These are phyloP conservation scores for Camellia japonica DNA, from an alignment of 148 eudicot species.

Conservation along the genomic window DNA sequence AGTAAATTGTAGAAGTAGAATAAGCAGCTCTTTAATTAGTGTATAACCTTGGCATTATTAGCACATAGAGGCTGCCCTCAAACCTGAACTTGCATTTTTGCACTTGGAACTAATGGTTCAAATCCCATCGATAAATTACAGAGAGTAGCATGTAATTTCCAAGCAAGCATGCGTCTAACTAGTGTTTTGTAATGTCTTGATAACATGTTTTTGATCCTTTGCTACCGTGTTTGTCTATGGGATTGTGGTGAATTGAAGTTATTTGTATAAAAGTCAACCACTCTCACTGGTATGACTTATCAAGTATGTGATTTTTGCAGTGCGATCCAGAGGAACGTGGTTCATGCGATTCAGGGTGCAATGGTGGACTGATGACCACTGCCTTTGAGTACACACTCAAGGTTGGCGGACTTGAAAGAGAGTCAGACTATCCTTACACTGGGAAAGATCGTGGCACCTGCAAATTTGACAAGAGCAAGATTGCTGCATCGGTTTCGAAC, in stretches of 20 bases:
- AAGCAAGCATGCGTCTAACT: neutral
- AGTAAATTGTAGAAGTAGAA: no score
- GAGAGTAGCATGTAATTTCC: neutral
- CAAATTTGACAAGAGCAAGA: conserved; percentile 61
- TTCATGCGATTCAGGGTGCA: conserved; percentile 73
- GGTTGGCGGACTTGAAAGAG: conserved; percentile 61
- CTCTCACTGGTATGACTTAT: neutral
- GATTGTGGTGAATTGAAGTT: neutral
- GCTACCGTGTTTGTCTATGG: neutral
- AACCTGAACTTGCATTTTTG: neutral
- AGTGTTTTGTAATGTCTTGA: neutral
- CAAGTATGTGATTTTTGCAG: conserved; percentile 32
- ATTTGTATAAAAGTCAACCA: neutral
- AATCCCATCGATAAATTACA: neutral
- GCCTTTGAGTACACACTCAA: conserved; percentile 83
- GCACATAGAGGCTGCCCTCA: neutral
- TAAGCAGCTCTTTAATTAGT: no score
- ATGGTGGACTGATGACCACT: conserved; percentile 77
- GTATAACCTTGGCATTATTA: neutral
- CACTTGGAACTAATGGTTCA: neutral
- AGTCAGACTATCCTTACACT: conserved; percentile 77
- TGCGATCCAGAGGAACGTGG: conserved; percentile 67
- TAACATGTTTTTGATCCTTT: neutral
- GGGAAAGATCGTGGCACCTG: conserved; percentile 49
- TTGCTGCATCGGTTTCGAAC: conserved; percentile 72